Base-by-base conservation (phyloP, 2,329 filamentous ascomycete species). In the Pseudocercospora crystallina region DNA sequence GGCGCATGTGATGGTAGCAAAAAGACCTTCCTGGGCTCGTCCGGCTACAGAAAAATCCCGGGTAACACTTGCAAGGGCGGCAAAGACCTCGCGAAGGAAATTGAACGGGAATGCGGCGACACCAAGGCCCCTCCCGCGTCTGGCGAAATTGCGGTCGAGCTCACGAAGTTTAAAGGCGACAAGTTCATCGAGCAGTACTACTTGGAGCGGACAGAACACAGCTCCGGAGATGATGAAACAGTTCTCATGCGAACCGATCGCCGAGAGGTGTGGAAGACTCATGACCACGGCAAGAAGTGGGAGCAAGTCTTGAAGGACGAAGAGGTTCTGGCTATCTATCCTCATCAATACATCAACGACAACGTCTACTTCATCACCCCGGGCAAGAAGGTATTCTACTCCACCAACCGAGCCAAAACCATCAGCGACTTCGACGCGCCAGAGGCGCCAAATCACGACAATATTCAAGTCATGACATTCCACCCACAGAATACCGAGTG, bases 271-370 rank as follows among this genome's bases (percentile, higher is more conserved):
- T 90, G 80, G 70, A 79, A 95, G 48, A 88, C 89, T 0, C 81
- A 84, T 47, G 84, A 99, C 66, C 92, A 96, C 64, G 94, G 94
- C 64, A 95, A 95, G 73, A 84, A 73, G 2, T 99, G 94, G 92
- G 75, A 83, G 17, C 75, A 68, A 36, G 70, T 74, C 11, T 79
- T 95, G 2, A 77, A 87, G 50, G 82, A 83, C 30, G 83, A 91
- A 59, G 76, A 83, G 2, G 82, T 97, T 49, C 74, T 79, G 38
- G 77, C 74, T 14, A 89, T 99, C 58, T 80, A 86, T 49, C 87
- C 87, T 17, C 90, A 99, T 66, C 78, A 78, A 41, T 87, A 90
- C 71, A 86, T 89, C 70, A 90, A 88, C 62, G 90, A 96, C 65
- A 80, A 85, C 35, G 87, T 94, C 26, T 99, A 89, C 70, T 90